These are phyloP conservation scores for Neodidymelliopsis sp. DNA, from an alignment of 2,329 filamentous ascomycete genomes.

Conservation along the genomic window DNA sequence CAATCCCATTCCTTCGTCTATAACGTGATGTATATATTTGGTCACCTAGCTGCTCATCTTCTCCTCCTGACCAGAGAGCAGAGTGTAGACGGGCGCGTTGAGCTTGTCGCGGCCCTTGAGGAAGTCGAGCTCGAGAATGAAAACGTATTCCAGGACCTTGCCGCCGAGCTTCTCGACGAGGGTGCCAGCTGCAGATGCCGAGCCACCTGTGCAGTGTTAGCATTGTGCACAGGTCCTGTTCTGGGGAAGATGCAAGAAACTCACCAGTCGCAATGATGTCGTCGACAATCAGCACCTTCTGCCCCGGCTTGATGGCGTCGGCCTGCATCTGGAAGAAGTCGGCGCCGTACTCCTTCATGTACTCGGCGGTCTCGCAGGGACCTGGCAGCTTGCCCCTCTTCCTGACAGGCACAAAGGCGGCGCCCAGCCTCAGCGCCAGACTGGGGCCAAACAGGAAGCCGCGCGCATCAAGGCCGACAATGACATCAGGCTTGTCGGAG, in stretches of 20 bases:
- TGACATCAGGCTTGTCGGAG: constrained; percentile 76
- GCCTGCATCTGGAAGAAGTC: constrained; percentile 97
- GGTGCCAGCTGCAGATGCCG: constrained; percentile 83
- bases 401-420: constrained; percentile 89
- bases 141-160: constrained; percentile 85
- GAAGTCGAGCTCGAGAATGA: constrained; percentile 94
- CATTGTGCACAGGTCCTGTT: background rate
- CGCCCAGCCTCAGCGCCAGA: constrained; percentile 81
- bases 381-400: constrained; percentile 97
- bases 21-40: constrained; percentile 8
- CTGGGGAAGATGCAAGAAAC: constrained; percentile 39
- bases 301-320: constrained; percentile 81
- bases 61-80: constrained; percentile 72
- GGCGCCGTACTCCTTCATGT: constrained; percentile 94
- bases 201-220: constrained; percentile 71
- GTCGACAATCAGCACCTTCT: constrained; percentile 92
- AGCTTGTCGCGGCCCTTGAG: constrained; percentile 92
- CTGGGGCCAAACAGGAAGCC: constrained; percentile 95
- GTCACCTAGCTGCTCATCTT: constrained; percentile 21
- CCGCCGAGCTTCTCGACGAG: constrained; percentile 88
- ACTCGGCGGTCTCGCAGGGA: constrained; percentile 82
- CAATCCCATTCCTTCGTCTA: constrained; percentile 24
- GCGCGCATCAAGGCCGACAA: constrained; percentile 91
- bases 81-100: constrained; percentile 80
- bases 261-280: constrained; percentile 98